phyloP scores from a whole-genome alignment of 2,329 filamentous ascomycete genomes.

The Penicillium palitans region DNA sequence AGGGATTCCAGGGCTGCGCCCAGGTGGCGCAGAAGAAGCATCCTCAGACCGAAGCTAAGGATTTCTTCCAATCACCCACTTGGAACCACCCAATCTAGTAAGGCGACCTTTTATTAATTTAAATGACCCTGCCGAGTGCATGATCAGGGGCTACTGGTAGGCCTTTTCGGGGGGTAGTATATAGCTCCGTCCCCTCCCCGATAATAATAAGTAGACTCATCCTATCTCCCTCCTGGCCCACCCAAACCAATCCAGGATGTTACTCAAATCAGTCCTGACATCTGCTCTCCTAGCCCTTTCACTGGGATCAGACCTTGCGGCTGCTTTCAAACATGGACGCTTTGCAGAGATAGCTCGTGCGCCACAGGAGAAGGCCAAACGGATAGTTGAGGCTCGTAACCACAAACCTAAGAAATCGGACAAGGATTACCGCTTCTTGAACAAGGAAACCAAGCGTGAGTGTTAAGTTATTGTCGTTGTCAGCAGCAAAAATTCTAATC shows the following conservation, averaged over 20 bases:
- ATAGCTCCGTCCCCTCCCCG: not conserved
- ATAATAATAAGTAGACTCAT: not conserved
- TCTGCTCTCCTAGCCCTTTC: conserved; percentile 26
- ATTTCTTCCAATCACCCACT: conserved; percentile 1
- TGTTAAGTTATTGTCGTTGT: not conserved
- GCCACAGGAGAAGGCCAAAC: conserved; percentile 26
- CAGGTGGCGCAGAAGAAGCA: conserved; percentile 14
- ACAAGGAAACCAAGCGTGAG: conserved; percentile 29
- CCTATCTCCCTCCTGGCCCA: not conserved
- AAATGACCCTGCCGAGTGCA: not conserved
- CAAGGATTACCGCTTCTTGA: conserved; percentile 31
- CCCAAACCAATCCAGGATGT: conserved; percentile 20
- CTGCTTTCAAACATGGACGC: conserved; percentile 27
- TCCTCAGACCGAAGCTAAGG: conserved; percentile 1
- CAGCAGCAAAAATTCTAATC: not conserved
- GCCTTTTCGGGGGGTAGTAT: not conserved
- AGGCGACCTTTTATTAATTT: not conserved
- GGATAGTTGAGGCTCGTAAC: conserved; percentile 11
- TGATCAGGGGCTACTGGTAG: not conserved
- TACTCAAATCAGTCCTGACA: conserved; percentile 28
- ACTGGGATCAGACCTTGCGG: conserved; percentile 21
- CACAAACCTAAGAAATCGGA: conserved; percentile 13
- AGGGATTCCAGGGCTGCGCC: not conserved
- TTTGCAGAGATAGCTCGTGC: conserved; percentile 28
- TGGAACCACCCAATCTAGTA: not conserved